Base-by-base conservation (phyloP, 768 basidiomycete genomes). In the Strobilomyces dryophilus region DNA sequence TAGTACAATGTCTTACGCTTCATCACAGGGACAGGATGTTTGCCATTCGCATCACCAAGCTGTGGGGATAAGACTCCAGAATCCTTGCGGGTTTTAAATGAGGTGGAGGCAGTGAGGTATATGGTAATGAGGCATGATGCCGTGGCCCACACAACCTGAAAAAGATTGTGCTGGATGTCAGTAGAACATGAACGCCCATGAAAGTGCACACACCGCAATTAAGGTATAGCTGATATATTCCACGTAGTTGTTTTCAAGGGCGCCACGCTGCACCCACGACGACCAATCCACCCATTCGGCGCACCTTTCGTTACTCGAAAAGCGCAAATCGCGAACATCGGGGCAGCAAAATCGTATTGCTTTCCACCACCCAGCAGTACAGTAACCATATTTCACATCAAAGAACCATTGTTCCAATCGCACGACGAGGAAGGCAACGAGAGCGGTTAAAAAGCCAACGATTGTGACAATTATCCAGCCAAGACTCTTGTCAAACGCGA, bases 321-420 rank as follows among this genome's bases (percentile, higher is more conserved):
- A 51, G 49, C 27, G 43, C 15, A 51, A 56, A 27, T 53, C 47
- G 5, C 24, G 59, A 11, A 68, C 34, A 26, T 56, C 56, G 14
- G 83, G 80, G 67, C 94, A 98, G 66, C 95, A 99, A 69, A 92
- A 92, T 4, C 84, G 75, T 58, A 80, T 84, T 1, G 92, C 83
- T 59, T 80, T 86, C 74, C 79, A 86, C 84, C 87, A 88, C 1
- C 76, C 76, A 0, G 70, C 68, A 2, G 62, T 61, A 68, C 95
- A 99, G 66, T 89, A 91, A 0, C 97, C 97, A 47, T 92, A 89
- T 71, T 98, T 98, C 51, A 87, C 65, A 69, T 95, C 92, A 62
- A 98, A 99, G 9, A 98, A 74, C 78, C 83, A 86, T 66, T 89
- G 87, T 64, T 99, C 97, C 54, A 80, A 77, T 18, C 89, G 83